These are phyloP conservation scores for Rhytidiadelphus loreus DNA, from an alignment of 225 moss, liverwort and hornwort species.

Conservation along the genomic window DNA sequence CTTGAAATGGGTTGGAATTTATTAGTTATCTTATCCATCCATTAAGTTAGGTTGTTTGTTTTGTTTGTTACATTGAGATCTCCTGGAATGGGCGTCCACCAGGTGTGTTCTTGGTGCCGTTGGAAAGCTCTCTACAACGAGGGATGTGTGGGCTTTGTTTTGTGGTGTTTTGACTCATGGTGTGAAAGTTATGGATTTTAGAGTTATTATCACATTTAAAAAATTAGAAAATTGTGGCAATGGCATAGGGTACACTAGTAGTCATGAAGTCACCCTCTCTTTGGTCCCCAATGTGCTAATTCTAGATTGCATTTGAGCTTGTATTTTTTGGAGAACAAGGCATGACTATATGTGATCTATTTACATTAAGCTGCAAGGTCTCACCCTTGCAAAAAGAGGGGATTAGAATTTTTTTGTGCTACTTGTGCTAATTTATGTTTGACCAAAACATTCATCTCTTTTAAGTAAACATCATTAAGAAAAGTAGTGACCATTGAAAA, in stretches of 20 bases:
- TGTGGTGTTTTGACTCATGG: too few species aligned
- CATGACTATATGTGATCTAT: background rate
- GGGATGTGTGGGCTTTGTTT: too few species aligned
- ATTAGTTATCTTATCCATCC: background rate
- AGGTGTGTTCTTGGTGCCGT: too few species aligned
- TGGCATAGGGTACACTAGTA: too few species aligned
- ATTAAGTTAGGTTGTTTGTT: too few species aligned
- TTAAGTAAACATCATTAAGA: rapidly evolving
- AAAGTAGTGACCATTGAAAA: too few species aligned
- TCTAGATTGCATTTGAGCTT: background rate
- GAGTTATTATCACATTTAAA: too few species aligned
- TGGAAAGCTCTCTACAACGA: too few species aligned
- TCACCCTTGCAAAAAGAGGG: background rate
- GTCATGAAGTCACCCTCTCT: background rate
- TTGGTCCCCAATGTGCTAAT: background rate
- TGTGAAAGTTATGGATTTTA: too few species aligned
- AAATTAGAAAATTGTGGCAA: too few species aligned
- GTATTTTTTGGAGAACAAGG: background rate
- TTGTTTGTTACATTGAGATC: too few species aligned
- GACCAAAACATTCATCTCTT: rapidly evolving
- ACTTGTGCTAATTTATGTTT: background rate
- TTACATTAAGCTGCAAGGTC: background rate
- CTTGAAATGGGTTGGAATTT: background rate
- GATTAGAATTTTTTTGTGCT: background rate
- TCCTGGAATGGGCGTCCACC: too few species aligned